A percentile compares a stretch with the other conserved stretches of the same genome.
Evolutionary conservation across 2,329 filamentous ascomycete genomes (phyloP).

Genomic region (Diaporthe ilicicola): DNA sequence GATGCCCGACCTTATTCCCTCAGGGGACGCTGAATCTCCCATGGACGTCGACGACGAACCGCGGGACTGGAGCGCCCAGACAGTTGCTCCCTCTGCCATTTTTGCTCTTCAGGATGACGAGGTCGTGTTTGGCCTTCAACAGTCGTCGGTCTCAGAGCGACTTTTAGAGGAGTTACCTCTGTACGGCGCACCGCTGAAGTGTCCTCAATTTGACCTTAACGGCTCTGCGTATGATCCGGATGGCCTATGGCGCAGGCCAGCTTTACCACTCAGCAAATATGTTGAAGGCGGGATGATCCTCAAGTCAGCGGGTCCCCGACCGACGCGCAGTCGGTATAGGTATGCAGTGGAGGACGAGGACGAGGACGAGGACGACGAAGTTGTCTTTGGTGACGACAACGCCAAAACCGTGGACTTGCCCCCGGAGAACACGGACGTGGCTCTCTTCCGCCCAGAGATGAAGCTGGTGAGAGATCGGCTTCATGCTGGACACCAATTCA

Average conservation of each 20-base stretch:
- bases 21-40: conserved; percentile 68
- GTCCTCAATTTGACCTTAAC: conserved; percentile 65
- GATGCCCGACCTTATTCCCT: conserved; percentile 74
- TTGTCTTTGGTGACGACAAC: conserved; percentile 46
- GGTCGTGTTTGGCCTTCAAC: conserved; percentile 79
- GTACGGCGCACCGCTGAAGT: conserved; percentile 72
- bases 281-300: conserved; percentile 83
- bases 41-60: conserved; percentile 52
- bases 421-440: conserved; percentile 79
- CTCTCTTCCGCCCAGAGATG: conserved; percentile 89
- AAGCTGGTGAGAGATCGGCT: conserved; percentile 89
- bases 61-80: conserved; percentile 46
- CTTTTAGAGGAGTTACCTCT: conserved; percentile 83
- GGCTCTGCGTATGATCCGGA: conserved; percentile 72
- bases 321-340: conserved; percentile 83
- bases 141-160: conserved; percentile 78
- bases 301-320: conserved; percentile 68
- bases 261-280: conserved; percentile 86
- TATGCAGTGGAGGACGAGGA: conserved; percentile 79
- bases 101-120: conserved; percentile 86
- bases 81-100: conserved; percentile 76
- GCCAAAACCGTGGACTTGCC: conserved; percentile 55
- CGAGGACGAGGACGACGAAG: conserved; percentile 59
- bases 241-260: conserved; percentile 76
- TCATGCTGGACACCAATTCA: conserved; percentile 90